phyloP scores from a whole-genome alignment of 768 basidiomycete species.

The Clavaria fumosa region DNA sequence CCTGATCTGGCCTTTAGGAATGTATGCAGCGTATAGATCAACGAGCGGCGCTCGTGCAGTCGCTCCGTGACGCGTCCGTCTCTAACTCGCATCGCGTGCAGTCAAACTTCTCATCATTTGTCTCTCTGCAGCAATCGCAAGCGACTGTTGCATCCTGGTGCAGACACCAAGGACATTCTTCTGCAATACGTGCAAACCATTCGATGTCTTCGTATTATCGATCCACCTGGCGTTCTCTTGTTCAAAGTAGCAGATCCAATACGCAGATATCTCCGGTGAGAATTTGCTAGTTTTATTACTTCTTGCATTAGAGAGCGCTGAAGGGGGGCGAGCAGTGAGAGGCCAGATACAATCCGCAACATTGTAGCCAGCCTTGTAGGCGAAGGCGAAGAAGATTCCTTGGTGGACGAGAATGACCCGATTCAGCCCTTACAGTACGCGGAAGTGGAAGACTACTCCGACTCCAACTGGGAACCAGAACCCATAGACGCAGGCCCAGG shows the following conservation, averaged over 20 bases:
- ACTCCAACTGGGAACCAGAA: constrained; percentile 92
- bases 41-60: constrained; percentile 56
- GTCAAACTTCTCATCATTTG: not conserved
- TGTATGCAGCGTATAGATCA: constrained; percentile 73
- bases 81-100: constrained; percentile 4
- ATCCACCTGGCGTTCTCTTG: constrained; percentile 83
- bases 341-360: constrained; percentile 85
- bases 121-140: constrained; percentile 49
- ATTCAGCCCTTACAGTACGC: constrained; percentile 58
- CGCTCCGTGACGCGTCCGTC: constrained; percentile 65
- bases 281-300: not conserved
- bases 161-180: constrained; percentile 84
- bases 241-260: constrained; percentile 93
- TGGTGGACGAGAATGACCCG: constrained; percentile 76
- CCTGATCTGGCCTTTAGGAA: constrained; percentile 28
- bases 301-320: not conserved
- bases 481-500: constrained; percentile 94
- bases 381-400: constrained; percentile 65
- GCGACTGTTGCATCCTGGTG: constrained; percentile 88
- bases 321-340: constrained; percentile 32
- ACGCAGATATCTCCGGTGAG: constrained; percentile 70
- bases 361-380: constrained; percentile 88
- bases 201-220: constrained; percentile 75
- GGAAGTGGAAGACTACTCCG: constrained; percentile 75
- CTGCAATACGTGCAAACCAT: constrained; percentile 87